A percentile compares a stretch with the other conserved stretches of the same genome.
Evolutionary conservation across 306 rosid species (phyloP).

Genomic region (Rosa rugosa): DNA sequence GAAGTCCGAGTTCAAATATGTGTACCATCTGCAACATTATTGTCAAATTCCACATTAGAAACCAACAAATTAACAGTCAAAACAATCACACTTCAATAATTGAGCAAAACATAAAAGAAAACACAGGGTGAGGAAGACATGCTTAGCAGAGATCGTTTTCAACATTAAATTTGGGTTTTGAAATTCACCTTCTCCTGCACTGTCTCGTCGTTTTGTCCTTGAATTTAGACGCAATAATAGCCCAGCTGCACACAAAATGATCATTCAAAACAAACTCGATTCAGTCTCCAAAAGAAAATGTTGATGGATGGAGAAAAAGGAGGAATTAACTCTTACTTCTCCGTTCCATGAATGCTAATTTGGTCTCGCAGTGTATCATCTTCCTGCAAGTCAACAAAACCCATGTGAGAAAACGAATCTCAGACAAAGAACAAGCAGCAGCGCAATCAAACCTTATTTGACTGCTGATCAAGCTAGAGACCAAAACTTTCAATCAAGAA

Average conservation of each 20-base stretch:
- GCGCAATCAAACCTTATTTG: not conserved
- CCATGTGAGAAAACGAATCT: slow-evolving; percentile 33
- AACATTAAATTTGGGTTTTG: slow-evolving; percentile 35
- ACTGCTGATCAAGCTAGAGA: not conserved
- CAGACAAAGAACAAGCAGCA: not conserved
- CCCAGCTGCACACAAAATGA: slow-evolving; percentile 62
- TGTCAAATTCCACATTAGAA: slow-evolving; percentile 20
- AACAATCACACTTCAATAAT: slow-evolving; percentile 16
- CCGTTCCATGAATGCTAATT: slow-evolving; percentile 83
- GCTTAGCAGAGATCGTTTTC: slow-evolving; percentile 10
- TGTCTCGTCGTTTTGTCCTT: slow-evolving; percentile 98
- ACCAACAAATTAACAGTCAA: slow-evolving; percentile 28
- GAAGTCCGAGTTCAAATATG: slow-evolving; percentile 97
- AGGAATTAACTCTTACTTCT: slow-evolving; percentile 54
- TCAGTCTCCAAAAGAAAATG: slow-evolving; percentile 17
- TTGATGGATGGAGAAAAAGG: not conserved
- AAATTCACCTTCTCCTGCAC: slow-evolving; percentile 90
- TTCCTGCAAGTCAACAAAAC: slow-evolving; percentile 60
- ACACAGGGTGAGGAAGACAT: slow-evolving; percentile 9
- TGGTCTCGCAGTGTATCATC: slow-evolving; percentile 91
- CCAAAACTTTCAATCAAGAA: not conserved
- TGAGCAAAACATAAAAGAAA: not conserved
- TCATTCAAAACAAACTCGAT: slow-evolving; percentile 18
- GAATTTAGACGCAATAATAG: slow-evolving; percentile 93
- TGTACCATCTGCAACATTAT: slow-evolving; percentile 80